phyloP scores from a whole-genome alignment of 495 filamentous ascomycete genomes.

The Penicillium macrosclerotiorum region DNA sequence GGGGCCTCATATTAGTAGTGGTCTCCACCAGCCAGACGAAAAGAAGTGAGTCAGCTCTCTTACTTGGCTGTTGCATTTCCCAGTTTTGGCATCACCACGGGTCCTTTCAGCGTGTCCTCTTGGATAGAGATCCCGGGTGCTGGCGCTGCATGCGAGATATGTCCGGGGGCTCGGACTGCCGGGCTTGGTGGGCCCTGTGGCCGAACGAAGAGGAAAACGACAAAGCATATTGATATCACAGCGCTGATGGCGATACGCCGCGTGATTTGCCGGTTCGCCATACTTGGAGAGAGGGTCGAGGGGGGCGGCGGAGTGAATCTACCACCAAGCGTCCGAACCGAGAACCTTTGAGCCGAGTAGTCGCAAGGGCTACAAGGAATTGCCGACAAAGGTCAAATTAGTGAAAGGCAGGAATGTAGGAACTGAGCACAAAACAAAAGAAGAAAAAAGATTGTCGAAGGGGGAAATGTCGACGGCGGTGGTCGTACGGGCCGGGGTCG shows the following conservation, averaged over 20 bases:
- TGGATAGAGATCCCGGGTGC: conserved; percentile 23
- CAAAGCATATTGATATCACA: conserved; percentile 31
- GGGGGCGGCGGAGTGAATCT: not conserved
- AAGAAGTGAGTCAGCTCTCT: conserved; percentile 6
- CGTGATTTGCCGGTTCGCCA: conserved; percentile 45
- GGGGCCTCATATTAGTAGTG: no score
- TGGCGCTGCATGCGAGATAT: conserved; percentile 31
- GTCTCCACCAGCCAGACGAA: no score
- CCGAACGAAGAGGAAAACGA: conserved; percentile 42
- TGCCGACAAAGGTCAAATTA: not conserved
- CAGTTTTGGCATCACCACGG: conserved; percentile 81
- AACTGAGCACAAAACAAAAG: not conserved
- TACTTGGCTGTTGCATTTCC: conserved; percentile 83
- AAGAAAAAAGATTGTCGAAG: not conserved
- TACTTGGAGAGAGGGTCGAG: conserved; percentile 16
- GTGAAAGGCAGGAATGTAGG: not conserved
- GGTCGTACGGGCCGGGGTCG: not conserved
- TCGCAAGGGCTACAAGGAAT: not conserved
- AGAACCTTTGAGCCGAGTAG: not conserved
- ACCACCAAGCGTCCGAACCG: conserved; percentile 7
- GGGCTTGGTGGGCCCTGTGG: conserved; percentile 43
- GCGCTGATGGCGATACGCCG: conserved; percentile 39
- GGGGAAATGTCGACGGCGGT: conserved; percentile 1
- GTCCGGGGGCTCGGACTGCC: conserved; percentile 42
- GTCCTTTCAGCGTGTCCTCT: conserved; percentile 62